These are phyloP conservation scores for Stenogyne calaminthoides DNA, from an alignment of 305 asterid species.

Conservation along the genomic window DNA sequence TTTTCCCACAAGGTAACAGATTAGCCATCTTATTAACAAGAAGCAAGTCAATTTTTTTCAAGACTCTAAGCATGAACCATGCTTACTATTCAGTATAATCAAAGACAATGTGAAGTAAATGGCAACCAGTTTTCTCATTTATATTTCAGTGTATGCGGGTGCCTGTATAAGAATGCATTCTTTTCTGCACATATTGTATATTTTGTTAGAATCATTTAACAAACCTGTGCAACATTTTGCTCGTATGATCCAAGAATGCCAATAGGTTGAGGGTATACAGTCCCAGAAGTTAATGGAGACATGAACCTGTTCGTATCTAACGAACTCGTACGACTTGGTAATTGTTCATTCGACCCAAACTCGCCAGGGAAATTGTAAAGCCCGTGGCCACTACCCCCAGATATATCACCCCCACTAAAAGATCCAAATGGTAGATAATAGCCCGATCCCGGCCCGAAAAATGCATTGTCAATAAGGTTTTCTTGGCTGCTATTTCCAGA, in stretches of 20 bases:
- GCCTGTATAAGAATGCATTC: slow-evolving; percentile 28
- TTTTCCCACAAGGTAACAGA: slow-evolving; percentile 1
- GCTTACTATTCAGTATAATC: slow-evolving; percentile 7
- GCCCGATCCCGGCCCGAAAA: slow-evolving; percentile 81
- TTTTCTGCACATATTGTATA: slow-evolving; percentile 20
- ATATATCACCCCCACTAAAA: slow-evolving; percentile 76
- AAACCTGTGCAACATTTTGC: slow-evolving; percentile 88
- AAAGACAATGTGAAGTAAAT: slow-evolving; percentile 11
- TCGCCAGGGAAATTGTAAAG: slow-evolving; percentile 79
- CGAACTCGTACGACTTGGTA: slow-evolving; percentile 65
- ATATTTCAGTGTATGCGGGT: slow-evolving; percentile 15
- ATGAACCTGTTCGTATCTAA: slow-evolving; percentile 73
- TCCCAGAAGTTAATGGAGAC: slow-evolving; percentile 81
- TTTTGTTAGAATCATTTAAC: slow-evolving; percentile 29
- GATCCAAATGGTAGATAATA: slow-evolving; percentile 88
- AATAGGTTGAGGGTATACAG: slow-evolving; percentile 76
- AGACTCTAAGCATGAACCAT: slow-evolving; percentile 18
- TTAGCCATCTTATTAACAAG: neutral
- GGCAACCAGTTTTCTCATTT: slow-evolving; percentile 4
- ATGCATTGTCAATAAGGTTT: slow-evolving; percentile 59
- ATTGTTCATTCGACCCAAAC: slow-evolving; percentile 67
- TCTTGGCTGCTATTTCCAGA: slow-evolving; percentile 83
- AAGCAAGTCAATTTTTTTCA: neutral
- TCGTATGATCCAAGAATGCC: slow-evolving; percentile 97
- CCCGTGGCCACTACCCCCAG: slow-evolving; percentile 78